Evolutionary conservation across 1,284 basidiomycete species (phyloP).

Genomic region (Gastroboletus turbinatus): DNA sequence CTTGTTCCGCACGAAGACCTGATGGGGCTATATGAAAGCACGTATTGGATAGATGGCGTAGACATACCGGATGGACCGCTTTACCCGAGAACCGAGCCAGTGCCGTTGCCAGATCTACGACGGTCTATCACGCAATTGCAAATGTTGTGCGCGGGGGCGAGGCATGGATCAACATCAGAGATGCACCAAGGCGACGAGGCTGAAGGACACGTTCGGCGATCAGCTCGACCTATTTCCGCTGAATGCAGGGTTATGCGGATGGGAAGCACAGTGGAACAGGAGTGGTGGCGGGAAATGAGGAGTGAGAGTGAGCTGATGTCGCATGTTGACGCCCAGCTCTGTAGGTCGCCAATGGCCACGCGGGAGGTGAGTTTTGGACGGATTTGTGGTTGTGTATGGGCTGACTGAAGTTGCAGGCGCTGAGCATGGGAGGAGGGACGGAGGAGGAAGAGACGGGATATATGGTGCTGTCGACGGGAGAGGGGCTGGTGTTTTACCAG

Average conservation of each 20-base stretch:
- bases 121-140: conserved; percentile 59
- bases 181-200: conserved; percentile 29
- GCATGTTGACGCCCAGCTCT: conserved; percentile 54
- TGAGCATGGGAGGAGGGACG: conserved; percentile 37
- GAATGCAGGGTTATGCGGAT: conserved; percentile 23
- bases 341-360: conserved; percentile 36
- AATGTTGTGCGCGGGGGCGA: conserved; percentile 41
- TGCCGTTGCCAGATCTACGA: conserved; percentile 54
- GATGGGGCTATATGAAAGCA: conserved; percentile 41
- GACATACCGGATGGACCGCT: conserved; percentile 36
- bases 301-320: conserved; percentile 47
- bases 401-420: conserved; percentile 32
- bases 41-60: conserved; percentile 14
- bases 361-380: conserved; percentile 43
- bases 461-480: conserved; percentile 43
- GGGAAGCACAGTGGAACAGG: conserved; percentile 18
- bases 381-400: background rate
- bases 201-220: conserved; percentile 30
- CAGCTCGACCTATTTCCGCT: conserved; percentile 37
- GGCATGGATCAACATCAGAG: conserved; percentile 33
- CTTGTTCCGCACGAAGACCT: conserved; percentile 39
- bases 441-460: conserved; percentile 64
- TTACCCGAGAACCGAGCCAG: conserved; percentile 39
- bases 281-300: conserved; percentile 31
- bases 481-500: conserved; percentile 34